Conservation (phyloP, 345 rosid genomes). For the Erysimum cheiranthoides region DNA sequence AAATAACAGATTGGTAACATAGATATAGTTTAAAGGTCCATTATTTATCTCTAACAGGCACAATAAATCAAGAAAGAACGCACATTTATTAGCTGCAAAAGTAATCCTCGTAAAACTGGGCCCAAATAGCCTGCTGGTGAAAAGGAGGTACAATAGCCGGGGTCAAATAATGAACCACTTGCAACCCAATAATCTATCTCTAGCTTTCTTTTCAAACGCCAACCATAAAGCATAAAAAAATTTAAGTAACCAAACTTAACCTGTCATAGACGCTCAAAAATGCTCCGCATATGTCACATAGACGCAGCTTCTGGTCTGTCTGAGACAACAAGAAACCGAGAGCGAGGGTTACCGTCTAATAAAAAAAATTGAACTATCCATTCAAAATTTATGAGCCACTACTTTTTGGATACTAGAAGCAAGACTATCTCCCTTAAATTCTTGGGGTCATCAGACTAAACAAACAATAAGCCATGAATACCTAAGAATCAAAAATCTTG, state of each 20-base stretch:
- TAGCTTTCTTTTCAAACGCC: slow-evolving; percentile 50
- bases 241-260: slow-evolving; percentile 50
- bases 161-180: slow-evolving; percentile 92
- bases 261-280: slow-evolving; percentile 98
- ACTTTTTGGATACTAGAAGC: not conserved
- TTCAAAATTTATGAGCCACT: not conserved
- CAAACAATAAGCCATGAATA: not conserved
- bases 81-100: slow-evolving; percentile 99
- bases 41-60: slow-evolving; percentile 52
- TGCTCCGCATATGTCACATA: slow-evolving; percentile 99
- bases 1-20: slow-evolving; percentile 34
- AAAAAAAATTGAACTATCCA: not conserved
- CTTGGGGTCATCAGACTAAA: slow-evolving; percentile 3
- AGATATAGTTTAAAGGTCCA: slow-evolving; percentile 30
- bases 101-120: slow-evolving; percentile 99
- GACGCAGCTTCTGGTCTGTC: slow-evolving; percentile 99
- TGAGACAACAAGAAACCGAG: slow-evolving; percentile 48
- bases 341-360: slow-evolving; percentile 15
- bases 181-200: slow-evolving; percentile 71
- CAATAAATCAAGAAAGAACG: slow-evolving; percentile 83
- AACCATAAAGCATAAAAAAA: slow-evolving; percentile 38
- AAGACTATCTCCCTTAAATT: not conserved
- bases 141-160: slow-evolving; percentile 91
- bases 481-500: slow-evolving; percentile 19
- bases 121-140: slow-evolving; percentile 99